Evolutionary conservation across 148 eudicot genomes (phyloP).

Genomic region (Vaccinium vitisidaea): DNA sequence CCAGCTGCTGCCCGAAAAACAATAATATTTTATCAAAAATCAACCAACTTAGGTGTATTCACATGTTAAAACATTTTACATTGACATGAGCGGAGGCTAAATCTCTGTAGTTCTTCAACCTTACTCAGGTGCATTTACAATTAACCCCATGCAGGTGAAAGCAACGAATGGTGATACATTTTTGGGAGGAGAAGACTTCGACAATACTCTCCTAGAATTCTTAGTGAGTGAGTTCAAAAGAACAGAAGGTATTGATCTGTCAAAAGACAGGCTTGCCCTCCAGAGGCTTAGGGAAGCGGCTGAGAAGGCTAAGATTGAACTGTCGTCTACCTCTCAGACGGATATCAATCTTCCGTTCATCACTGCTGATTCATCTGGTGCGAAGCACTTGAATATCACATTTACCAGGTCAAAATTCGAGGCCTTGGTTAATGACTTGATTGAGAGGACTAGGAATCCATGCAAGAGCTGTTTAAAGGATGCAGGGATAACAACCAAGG

Average conservation of each 20-base stretch:
- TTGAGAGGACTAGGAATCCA: conserved; percentile 78
- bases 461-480: conserved; percentile 91
- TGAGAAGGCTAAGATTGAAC: conserved; percentile 93
- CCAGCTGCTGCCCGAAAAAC: not conserved
- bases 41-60: not conserved
- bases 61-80: not conserved
- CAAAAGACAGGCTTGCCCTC: conserved; percentile 74
- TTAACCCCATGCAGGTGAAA: conserved; percentile 56
- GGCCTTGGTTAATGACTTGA: conserved; percentile 67
- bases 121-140: not conserved
- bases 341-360: conserved; percentile 91
- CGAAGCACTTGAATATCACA: conserved; percentile 87
- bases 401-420: conserved; percentile 86
- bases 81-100: not conserved
- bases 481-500: conserved; percentile 71
- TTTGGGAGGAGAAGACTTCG: conserved; percentile 97
- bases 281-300: conserved; percentile 97
- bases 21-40: not conserved
- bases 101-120: not conserved
- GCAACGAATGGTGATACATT: conserved; percentile 97
- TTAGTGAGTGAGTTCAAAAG: conserved; percentile 75
- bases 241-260: conserved; percentile 68
- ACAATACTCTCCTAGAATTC: conserved; percentile 73
- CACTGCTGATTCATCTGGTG: conserved; percentile 91
- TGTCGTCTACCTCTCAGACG: conserved; percentile 88